phyloP scores from a whole-genome alignment of 1,284 basidiomycete species.

The Pyrrhoderma noxium region DNA sequence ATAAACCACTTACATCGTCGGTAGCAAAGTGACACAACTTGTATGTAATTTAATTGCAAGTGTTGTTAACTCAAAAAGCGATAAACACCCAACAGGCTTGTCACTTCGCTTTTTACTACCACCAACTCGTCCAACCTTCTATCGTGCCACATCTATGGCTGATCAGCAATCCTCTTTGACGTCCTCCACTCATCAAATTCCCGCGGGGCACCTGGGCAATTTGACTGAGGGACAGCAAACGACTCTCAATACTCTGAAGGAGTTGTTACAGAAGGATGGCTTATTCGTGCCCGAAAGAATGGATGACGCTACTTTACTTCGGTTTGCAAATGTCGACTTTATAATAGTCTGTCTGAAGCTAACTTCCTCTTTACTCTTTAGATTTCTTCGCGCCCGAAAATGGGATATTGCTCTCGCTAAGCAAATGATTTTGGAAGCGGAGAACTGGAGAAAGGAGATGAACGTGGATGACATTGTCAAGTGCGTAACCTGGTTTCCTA shows the following conservation, averaged over 20 bases:
- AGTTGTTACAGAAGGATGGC: slow-evolving; percentile 57
- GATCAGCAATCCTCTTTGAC: too few relatives aligned
- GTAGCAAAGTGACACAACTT: too few relatives aligned
- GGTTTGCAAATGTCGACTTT: slow-evolving; percentile 33
- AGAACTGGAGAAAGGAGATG: slow-evolving; percentile 90
- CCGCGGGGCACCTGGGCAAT: slow-evolving; percentile 70
- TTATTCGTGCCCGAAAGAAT: slow-evolving; percentile 63
- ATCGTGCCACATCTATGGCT: too few relatives aligned
- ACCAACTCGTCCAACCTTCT: too few relatives aligned
- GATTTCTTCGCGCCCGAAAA: slow-evolving; percentile 89
- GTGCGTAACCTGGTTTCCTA: slow-evolving; percentile 37
- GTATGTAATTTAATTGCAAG: too few relatives aligned
- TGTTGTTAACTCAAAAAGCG: too few relatives aligned
- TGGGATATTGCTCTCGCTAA: slow-evolving; percentile 83
- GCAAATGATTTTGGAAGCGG: slow-evolving; percentile 76
- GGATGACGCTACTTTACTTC: slow-evolving; percentile 75
- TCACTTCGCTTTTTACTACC: too few relatives aligned
- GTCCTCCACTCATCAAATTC: too few relatives aligned
- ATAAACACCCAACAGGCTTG: too few relatives aligned
- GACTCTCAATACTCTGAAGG: slow-evolving; percentile 66
- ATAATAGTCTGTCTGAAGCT: too few relatives aligned
- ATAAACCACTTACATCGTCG: too few relatives aligned
- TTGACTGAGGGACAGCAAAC: slow-evolving; percentile 66
- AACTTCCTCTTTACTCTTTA: slow-evolving; percentile 23
- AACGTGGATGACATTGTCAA: slow-evolving; percentile 82